Base-by-base conservation (phyloP, 129 eudicot genomes). In the Logfia minima region DNA sequence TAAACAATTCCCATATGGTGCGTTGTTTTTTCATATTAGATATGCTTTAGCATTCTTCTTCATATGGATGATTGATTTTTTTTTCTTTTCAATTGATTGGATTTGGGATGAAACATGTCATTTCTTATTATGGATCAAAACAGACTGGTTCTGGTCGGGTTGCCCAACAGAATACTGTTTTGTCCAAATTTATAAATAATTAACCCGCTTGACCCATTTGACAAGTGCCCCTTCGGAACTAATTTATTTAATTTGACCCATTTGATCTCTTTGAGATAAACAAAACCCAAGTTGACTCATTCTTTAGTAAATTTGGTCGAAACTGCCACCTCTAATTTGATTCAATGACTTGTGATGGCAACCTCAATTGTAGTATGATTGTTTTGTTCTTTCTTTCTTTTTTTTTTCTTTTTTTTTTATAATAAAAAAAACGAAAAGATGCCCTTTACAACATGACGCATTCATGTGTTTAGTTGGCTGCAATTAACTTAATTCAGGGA, bases 1-100 rank as follows among this genome's bases (percentile, higher is more conserved):
- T 59, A 90, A 92, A 86, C 96, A 90, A 70, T 92, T 92, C 72
- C 98, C 98, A 64, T 92, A 92, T 74, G 98, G 98, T 92, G 60
- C 29, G 90, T 81, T 81, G 34, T 63, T 64, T 28, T 31, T 72
- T 61, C 34, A 55, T 70, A 66, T 19, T 21, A 29, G 35, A 55
- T 43, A 19, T 52, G n/a, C 11, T 66, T 66, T 13, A 32, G 6
- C 35, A 23, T 37, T 39, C 55, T 0, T 48, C 17, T 41, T 6
- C 18, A 5, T 48, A 4, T 43, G 17, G 16, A 7, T 24, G 68
- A 76, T 76, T 60, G 53, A 21, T 22, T 43, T 70, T 10, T 43
- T 70, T 10, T 7, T 41, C 37, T 52, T 28, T 19, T 43, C 32
- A 11, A 69, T 75, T n/a, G 76, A 60, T 75, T 39, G 53, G 48